Percentiles rank a stretch among this genome's conserved stretches.
These are phyloP conservation scores for Scortechinia acanthostroma DNA, from an alignment of 2,329 filamentous ascomycete genomes.

Conservation along the genomic window DNA sequence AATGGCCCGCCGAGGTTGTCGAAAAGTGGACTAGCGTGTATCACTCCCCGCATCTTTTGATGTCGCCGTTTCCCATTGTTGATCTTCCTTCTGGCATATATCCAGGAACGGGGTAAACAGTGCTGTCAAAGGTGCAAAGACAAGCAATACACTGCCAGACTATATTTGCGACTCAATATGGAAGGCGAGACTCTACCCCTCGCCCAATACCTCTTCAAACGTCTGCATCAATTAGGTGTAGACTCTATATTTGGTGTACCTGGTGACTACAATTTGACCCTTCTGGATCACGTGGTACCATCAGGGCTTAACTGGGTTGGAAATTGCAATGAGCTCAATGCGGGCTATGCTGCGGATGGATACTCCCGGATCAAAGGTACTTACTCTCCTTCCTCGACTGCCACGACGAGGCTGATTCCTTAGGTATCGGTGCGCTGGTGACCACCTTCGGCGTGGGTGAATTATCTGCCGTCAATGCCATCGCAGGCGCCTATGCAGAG, in stretches of 20 bases:
- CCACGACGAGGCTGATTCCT: neutral
- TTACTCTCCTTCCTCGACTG: neutral
- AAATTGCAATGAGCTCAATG: slow-evolving; percentile 43
- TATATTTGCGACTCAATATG: neutral
- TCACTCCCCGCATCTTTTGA: no score
- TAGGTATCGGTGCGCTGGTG: slow-evolving; percentile 30
- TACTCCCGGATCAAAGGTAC: slow-evolving; percentile 43
- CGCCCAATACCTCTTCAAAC: neutral
- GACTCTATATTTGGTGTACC: neutral
- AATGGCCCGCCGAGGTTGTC: no score
- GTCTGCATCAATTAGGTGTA: neutral
- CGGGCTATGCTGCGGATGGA: slow-evolving; percentile 47
- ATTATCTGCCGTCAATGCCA: slow-evolving; percentile 47
- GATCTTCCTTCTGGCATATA: no score
- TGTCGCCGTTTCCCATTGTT: no score
- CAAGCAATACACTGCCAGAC: no score
- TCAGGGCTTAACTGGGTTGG: neutral
- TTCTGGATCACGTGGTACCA: neutral
- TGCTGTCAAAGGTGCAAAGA: no score
- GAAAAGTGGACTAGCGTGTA: no score
- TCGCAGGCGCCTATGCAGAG: slow-evolving; percentile 50
- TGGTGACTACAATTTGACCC: neutral
- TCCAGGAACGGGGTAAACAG: no score
- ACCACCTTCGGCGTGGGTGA: slow-evolving; percentile 56
- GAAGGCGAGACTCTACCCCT: neutral